These are phyloP conservation scores for Eimeria praecox DNA, from an alignment of 169 alveolate genomes.

Conservation along the genomic window DNA sequence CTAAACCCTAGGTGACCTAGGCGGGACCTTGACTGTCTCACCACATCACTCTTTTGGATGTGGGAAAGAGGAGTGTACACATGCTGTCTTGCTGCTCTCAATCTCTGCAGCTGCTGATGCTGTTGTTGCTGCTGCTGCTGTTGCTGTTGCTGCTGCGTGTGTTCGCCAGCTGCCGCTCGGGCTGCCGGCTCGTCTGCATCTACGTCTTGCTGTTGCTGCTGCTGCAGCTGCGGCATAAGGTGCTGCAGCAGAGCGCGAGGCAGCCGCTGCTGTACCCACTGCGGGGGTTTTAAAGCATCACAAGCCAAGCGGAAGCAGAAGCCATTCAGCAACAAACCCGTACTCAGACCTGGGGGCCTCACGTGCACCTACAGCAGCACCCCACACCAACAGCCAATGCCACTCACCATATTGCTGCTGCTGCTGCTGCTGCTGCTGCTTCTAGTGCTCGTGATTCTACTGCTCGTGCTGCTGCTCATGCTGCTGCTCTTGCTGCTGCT, in stretches of 20 bases:
- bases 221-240: slow-evolving; percentile 42
- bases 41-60: slow-evolving; percentile 49
- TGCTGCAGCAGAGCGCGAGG: slow-evolving; percentile 63
- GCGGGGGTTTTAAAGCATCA: slow-evolving; percentile 8
- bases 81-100: slow-evolving; percentile 38
- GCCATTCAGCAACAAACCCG: slow-evolving; percentile 23
- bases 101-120: slow-evolving; percentile 64
- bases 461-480: not conserved
- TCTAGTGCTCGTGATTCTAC: not conserved
- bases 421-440: slow-evolving; percentile 1
- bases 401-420: not conserved
- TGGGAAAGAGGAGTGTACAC: slow-evolving; percentile 48
- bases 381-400: not conserved
- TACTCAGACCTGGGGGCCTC: not conserved
- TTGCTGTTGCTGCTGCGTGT: slow-evolving; percentile 31
- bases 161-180: slow-evolving; percentile 23
- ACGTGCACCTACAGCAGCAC: slow-evolving; percentile 46
- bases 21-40: slow-evolving; percentile 6
- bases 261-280: slow-evolving; percentile 66
- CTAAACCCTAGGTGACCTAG: not conserved
- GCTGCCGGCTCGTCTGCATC: slow-evolving; percentile 52
- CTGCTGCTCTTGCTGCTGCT: not conserved
- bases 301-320: slow-evolving; percentile 1
- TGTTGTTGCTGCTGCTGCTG: slow-evolving; percentile 63
- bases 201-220: slow-evolving; percentile 42